A percentile compares a stretch with the other conserved stretches of the same genome.
Conservation (phyloP, 169 alveolate genomes). For the Plasmodium gaboni region DNA sequence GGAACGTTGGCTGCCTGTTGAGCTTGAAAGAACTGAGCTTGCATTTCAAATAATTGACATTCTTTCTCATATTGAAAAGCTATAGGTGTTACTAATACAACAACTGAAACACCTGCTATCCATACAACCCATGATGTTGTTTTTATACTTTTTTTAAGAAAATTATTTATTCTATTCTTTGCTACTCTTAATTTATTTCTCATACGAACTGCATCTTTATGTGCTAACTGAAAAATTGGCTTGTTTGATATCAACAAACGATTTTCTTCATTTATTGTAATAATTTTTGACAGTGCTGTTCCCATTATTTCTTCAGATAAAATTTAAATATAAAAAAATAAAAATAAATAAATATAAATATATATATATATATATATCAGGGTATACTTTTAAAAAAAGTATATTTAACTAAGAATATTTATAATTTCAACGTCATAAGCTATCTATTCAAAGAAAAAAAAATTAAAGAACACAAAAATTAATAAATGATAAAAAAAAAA, state of each 20-base stretch:
- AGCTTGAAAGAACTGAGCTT: slow-evolving; percentile 85
- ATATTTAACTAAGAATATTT: too few species aligned
- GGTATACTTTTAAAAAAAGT: too few species aligned
- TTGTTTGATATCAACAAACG: slow-evolving; percentile 23
- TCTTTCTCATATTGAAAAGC: slow-evolving; percentile 87
- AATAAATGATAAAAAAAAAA: too few species aligned
- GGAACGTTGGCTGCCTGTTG: slow-evolving; percentile 87
- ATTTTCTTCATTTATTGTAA: slow-evolving; percentile 24
- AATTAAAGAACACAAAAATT: too few species aligned
- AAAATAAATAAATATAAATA: too few species aligned
- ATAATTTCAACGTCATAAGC: too few species aligned
- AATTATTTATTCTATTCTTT: slow-evolving; percentile 31
- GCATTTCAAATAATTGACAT: slow-evolving; percentile 86
- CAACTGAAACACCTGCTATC: slow-evolving; percentile 86
- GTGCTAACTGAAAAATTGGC: slow-evolving; percentile 12
- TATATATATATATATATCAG: too few species aligned
- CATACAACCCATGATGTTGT: slow-evolving; percentile 85
- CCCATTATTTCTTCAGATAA: slow-evolving; percentile 22
- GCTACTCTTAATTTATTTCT: slow-evolving; percentile 29
- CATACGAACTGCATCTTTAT: slow-evolving; percentile 12
- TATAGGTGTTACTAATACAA: slow-evolving; percentile 85
- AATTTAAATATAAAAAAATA: too few species aligned
- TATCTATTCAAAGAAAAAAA: too few species aligned
- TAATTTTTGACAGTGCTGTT: slow-evolving; percentile 24
- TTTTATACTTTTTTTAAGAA: slow-evolving; percentile 70